A percentile compares a stretch with the other conserved stretches of the same genome.
These are phyloP conservation scores for Macrolepiota albuminosa DNA, from an alignment of 768 basidiomycete genomes.

Conservation along the genomic window DNA sequence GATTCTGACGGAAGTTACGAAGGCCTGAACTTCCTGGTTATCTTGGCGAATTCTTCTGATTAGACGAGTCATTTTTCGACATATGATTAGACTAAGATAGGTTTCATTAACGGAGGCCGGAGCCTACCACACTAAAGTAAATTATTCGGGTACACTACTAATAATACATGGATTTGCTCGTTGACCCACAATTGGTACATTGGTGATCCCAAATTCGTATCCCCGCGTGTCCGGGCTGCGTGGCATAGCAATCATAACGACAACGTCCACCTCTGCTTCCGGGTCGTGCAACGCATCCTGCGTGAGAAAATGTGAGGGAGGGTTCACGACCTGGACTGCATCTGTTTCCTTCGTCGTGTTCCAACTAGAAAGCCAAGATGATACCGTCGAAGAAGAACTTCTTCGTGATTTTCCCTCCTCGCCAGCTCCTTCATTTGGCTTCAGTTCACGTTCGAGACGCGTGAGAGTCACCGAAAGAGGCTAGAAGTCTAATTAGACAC, in stretches of 20 bases:
- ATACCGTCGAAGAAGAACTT: slow-evolving; percentile 6
- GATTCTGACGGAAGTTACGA: too few relatives aligned
- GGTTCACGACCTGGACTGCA: not conserved
- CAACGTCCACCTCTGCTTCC: slow-evolving; percentile 26
- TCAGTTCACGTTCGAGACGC: not conserved
- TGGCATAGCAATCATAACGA: slow-evolving; percentile 47
- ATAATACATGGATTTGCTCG: not conserved
- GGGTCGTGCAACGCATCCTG: slow-evolving; percentile 18
- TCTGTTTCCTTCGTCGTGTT: not conserved
- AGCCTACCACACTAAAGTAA: not conserved
- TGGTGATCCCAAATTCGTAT: slow-evolving; percentile 41
- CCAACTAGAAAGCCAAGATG: slow-evolving; percentile 8
- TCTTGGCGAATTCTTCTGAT: too few relatives aligned
- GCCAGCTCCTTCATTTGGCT: not conserved
- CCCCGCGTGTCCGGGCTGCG: slow-evolving; percentile 11
- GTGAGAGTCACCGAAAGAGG: slow-evolving; percentile 9
- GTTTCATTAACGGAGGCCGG: not conserved
- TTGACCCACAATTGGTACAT: slow-evolving; percentile 19
- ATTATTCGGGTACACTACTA: not conserved
- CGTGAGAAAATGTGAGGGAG: not conserved
- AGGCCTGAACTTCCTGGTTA: too few relatives aligned
- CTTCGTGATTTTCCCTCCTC: not conserved
- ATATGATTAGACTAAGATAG: too few relatives aligned
- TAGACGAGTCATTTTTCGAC: too few relatives aligned
- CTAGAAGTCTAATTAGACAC: slow-evolving; percentile 4